Conservation (phyloP, 2,329 filamentous ascomycete genomes). For the Fusarium citri region DNA sequence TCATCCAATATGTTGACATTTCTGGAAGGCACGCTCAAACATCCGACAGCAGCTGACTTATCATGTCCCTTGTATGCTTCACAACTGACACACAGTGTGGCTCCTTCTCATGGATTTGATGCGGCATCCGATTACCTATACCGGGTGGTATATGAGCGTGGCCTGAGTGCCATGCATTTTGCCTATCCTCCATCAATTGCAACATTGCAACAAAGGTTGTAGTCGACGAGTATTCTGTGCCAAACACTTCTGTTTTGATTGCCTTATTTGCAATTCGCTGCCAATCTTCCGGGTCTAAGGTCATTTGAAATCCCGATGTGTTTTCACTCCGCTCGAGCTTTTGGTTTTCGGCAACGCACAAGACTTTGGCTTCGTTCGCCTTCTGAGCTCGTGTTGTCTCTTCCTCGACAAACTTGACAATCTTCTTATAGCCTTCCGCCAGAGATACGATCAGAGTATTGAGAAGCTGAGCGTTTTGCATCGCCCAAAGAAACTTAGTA, state of each 20-base stretch:
- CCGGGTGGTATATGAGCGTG: constrained; percentile 5
- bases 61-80: constrained; percentile 41
- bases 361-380: constrained; percentile 26
- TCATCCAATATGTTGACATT: background rate
- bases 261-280: constrained; percentile 34
- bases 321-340: background rate
- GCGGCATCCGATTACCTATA: constrained; percentile 7
- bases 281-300: constrained; percentile 35
- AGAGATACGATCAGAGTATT: constrained; percentile 43
- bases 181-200: constrained; percentile 44
- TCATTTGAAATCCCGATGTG: constrained; percentile 19
- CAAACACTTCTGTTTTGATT: constrained; percentile 39
- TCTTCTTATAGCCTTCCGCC: constrained; percentile 43
- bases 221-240: background rate
- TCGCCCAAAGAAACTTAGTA: constrained; percentile 43
- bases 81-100: constrained; percentile 42
- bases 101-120: constrained; percentile 35
- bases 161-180: constrained; percentile 42
- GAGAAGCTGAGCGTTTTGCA: constrained; percentile 45
- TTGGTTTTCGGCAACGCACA: constrained; percentile 30
- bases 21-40: constrained; percentile 1
- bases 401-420: constrained; percentile 36
- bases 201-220: constrained; percentile 29
- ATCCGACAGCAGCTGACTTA: constrained; percentile 24
- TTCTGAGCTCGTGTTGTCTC: constrained; percentile 35